These are phyloP conservation scores for Kluyveromyces wickerhamii DNA, from an alignment of 805 yeast species.

Conservation along the genomic window DNA sequence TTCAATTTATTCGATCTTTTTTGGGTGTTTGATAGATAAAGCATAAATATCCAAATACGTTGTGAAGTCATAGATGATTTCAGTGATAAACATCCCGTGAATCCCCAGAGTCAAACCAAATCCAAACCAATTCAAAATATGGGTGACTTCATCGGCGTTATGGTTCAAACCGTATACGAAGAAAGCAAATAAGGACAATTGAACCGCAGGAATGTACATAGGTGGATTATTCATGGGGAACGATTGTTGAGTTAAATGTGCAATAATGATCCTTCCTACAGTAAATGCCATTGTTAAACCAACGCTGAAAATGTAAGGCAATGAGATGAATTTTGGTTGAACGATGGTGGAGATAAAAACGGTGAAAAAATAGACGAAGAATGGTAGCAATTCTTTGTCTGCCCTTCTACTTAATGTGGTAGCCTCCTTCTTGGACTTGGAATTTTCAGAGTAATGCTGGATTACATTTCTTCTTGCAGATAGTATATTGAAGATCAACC, in stretches of 20 bases:
- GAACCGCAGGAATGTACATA: conserved; percentile 51
- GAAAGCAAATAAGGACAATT: conserved; percentile 31
- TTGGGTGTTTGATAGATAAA: conserved; percentile 72
- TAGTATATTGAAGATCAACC: conserved; percentile 54
- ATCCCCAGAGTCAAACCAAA: conserved; percentile 58
- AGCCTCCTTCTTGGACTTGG: conserved; percentile 20
- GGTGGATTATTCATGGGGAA: conserved; percentile 73
- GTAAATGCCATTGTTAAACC: conserved; percentile 73
- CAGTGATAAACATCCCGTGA: conserved; percentile 64
- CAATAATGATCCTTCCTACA: conserved; percentile 87
- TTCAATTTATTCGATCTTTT: conserved; percentile 16
- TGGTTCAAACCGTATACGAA: conserved; percentile 18
- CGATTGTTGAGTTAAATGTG: conserved; percentile 71
- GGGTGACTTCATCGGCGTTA: conserved; percentile 36
- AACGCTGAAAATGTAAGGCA: conserved; percentile 61
- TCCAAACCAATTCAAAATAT: conserved; percentile 56
- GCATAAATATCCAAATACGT: conserved; percentile 78
- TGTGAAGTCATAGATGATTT: conserved; percentile 74
- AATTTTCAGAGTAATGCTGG: conserved; percentile 35
- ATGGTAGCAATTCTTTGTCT: conserved; percentile 58
- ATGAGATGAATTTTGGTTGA: conserved; percentile 40
- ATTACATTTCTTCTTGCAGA: conserved; percentile 60
- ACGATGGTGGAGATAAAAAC: conserved; percentile 40
- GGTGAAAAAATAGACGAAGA: conserved; percentile 44
- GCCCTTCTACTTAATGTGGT: conserved; percentile 28